phyloP scores from a whole-genome alignment of 176 grass and related monocot genomes.

The Aechmea fasciata region DNA sequence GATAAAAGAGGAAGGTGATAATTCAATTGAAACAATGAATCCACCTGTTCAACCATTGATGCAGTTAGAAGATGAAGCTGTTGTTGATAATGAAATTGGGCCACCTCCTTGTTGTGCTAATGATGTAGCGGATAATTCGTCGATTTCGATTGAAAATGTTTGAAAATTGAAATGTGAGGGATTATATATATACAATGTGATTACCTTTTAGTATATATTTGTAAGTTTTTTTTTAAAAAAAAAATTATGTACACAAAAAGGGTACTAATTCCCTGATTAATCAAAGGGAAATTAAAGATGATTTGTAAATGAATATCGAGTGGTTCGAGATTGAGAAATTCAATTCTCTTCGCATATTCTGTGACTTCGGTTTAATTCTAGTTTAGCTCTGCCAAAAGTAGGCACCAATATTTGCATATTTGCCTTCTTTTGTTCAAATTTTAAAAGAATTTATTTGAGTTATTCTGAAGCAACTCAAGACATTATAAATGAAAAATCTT shows the following conservation, averaged over 20 bases:
- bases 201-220: not conserved
- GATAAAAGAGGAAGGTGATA: not conserved
- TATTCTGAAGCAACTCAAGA: no score
- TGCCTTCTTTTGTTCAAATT: no score
- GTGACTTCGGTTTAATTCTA: no score
- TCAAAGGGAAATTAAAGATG: not conserved
- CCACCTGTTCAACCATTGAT: slow-evolving; percentile 24
- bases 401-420: no score
- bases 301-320: not conserved
- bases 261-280: not conserved
- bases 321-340: no score
- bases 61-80: not conserved
- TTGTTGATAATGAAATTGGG: not conserved
- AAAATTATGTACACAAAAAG: not conserved
- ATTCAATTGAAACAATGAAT: slow-evolving; percentile 8
- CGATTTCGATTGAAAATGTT: not conserved
- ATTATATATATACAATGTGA: not conserved
- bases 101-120: not conserved
- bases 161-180: not conserved
- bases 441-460: no score
- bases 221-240: not conserved
- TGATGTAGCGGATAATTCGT: not conserved
- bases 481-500: no score
- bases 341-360: no score
- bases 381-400: no score